Evolutionary conservation across 805 yeast species (phyloP), one percentile per base, ranked within the genome.

Genomic region (Vanderwaltozyma polyspora): DNA sequence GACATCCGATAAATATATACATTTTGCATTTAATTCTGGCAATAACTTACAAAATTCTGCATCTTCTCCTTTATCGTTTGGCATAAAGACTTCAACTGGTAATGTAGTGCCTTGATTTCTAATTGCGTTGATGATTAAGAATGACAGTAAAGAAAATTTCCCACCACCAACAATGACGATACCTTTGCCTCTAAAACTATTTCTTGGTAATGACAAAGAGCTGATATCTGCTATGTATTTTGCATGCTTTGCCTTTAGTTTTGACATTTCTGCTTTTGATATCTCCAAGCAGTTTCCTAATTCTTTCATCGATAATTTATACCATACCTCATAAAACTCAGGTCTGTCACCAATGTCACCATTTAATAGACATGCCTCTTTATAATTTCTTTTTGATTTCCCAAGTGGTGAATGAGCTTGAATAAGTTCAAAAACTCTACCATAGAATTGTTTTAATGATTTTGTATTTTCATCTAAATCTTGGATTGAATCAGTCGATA

Each of bases 141-240:
- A 59, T 4, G 84, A 73, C 46, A 79, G 65, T 69, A 89, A 78
- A 41, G 81, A 74, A 56, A 74, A 80, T 45, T 70, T 71, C 3
- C 87, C 91, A 28, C 94, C 94, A 24, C 89, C 93, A 19, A 82
- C 86, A 47, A 66, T 75, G 19, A 72, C 89, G 16, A 52, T 48
- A 36, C 58, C 58, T 28, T 41, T 42, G 2, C 53, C 55, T 14
- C 66, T 8, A 78, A 83, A 48, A 17, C 42, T 31, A 19, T 42
- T 31, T 30, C 38, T 41, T 11, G 60, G 56, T 32, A 48, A 33
- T 12, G 38, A 34, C 13, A 39, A 32, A 17, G 35, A 32, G 21
- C 32, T 33, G 8, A 41, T 37, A 13, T 40, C 34, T 5, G 40
- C 40, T 10, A 45, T 47, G 31, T 41, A 55, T 3, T 33, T 31